Percentiles rank a stretch among this genome's conserved stretches.
phyloP scores from a whole-genome alignment of 2,329 filamentous ascomycete species.

The Pezizomycotina sp. region DNA sequence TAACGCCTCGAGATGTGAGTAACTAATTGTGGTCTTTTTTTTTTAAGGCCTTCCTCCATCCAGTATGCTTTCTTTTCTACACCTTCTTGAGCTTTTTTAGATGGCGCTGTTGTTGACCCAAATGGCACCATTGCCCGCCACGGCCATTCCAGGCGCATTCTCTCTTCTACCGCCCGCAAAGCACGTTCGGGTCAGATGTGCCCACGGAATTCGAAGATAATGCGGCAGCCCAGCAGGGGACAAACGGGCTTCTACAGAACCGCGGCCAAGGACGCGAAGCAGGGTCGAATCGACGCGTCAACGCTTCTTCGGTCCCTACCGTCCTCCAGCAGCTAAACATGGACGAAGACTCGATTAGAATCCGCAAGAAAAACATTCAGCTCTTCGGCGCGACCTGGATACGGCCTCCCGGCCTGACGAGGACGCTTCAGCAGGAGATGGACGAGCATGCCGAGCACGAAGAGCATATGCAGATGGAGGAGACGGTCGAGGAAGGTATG shows the following conservation, averaged over 20 bases:
- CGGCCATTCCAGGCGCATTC: too few relatives aligned
- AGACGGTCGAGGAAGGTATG: constrained; percentile 39
- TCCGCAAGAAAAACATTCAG: constrained; percentile 63
- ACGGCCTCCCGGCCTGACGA: constrained; percentile 68
- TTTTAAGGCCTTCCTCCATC: too few relatives aligned
- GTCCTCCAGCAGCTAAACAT: constrained; percentile 30
- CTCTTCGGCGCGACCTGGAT: constrained; percentile 86
- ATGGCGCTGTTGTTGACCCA: too few relatives aligned
- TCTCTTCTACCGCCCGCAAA: too few relatives aligned
- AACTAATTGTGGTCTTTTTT: too few relatives aligned
- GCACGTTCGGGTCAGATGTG: too few relatives aligned
- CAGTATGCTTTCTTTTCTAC: too few relatives aligned
- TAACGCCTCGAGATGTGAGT: too few relatives aligned
- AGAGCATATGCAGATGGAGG: constrained; percentile 63
- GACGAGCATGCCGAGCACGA: constrained; percentile 81
- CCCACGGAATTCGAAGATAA: background rate
- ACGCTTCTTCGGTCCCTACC: constrained; percentile 27
- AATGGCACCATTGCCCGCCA: too few relatives aligned
- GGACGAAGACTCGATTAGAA: constrained; percentile 61
- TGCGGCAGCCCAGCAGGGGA: background rate
- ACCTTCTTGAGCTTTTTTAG: too few relatives aligned
- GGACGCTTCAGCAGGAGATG: constrained; percentile 75
- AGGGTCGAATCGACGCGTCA: constrained; percentile 19
- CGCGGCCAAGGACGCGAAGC: constrained; percentile 21
- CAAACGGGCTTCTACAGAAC: background rate